Percentiles rank a stretch among this genome's conserved stretches.
These are phyloP conservation scores for Camelina hispida DNA, from an alignment of 345 rosid species.

Conservation along the genomic window DNA sequence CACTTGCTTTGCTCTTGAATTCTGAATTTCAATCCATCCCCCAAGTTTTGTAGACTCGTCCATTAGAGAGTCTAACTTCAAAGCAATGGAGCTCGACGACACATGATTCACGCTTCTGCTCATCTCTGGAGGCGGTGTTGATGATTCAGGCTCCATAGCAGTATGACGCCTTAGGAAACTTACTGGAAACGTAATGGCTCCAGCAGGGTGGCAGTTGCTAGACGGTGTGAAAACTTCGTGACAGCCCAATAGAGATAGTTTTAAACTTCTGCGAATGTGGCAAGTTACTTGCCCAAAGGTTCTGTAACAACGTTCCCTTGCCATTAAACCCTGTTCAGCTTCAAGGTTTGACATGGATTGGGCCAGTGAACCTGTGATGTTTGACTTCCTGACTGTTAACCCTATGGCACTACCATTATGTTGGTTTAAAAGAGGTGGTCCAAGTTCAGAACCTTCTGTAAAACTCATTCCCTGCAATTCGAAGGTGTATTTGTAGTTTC, in stretches of 20 bases:
- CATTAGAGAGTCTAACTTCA: slow-evolving; percentile 69
- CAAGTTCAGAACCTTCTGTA: slow-evolving; percentile 58
- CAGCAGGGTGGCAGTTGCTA: slow-evolving; percentile 39
- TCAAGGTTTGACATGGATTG: slow-evolving; percentile 61
- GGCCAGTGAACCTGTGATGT: slow-evolving; percentile 63
- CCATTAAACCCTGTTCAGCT: slow-evolving; percentile 39
- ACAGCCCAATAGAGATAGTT: slow-evolving; percentile 66
- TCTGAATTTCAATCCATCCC: slow-evolving; percentile 81
- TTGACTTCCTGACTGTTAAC: slow-evolving; percentile 62
- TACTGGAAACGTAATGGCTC: slow-evolving; percentile 62
- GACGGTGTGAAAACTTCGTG: slow-evolving; percentile 52
- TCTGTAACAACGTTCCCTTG: slow-evolving; percentile 52
- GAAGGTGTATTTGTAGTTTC: slow-evolving; percentile 17
- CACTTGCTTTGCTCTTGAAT: slow-evolving; percentile 48
- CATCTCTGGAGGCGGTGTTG: slow-evolving; percentile 35
- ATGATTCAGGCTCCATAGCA: slow-evolving; percentile 40
- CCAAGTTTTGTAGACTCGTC: slow-evolving; percentile 64
- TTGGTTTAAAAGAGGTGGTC: slow-evolving; percentile 73
- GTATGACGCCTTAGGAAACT: slow-evolving; percentile 45
- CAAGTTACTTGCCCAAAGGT: slow-evolving; percentile 76
- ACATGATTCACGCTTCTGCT: slow-evolving; percentile 27
- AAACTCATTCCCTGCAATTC: slow-evolving; percentile 62
- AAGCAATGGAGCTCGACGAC: slow-evolving; percentile 54
- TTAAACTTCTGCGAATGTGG: slow-evolving; percentile 58
- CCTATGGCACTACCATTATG: slow-evolving; percentile 69